These are phyloP conservation scores for Candida sp. DNA, from an alignment of 1,139 yeast genomes.

Conservation along the genomic window DNA sequence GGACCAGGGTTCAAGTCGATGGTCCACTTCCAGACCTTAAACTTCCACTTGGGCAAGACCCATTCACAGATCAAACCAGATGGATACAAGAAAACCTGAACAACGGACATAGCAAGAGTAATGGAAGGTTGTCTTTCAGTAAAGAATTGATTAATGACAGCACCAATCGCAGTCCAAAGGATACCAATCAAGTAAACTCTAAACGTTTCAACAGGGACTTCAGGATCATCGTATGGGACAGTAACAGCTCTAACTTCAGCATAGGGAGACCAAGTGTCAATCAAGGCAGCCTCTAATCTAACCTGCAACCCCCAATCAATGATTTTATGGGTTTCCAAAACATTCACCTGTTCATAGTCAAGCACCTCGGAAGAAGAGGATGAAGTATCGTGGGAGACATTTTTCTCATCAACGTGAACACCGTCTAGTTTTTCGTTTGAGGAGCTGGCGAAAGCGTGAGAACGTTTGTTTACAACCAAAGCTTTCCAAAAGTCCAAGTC, in stretches of 20 bases:
- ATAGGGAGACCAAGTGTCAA: constrained; percentile 61
- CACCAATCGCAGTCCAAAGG: constrained; percentile 54
- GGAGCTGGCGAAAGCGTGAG: neutral
- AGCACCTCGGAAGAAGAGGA: neutral
- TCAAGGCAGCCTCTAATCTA: constrained; percentile 47
- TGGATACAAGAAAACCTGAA: constrained; percentile 29
- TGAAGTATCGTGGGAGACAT: neutral
- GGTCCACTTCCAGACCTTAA: constrained; percentile 13
- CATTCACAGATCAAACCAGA: constrained; percentile 21
- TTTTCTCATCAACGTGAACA: neutral
- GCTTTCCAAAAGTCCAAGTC: constrained; percentile 10
- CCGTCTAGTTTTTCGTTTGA: neutral
- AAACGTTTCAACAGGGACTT: constrained; percentile 55
- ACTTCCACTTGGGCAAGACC: constrained; percentile 23
- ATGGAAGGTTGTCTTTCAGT: constrained; percentile 59
- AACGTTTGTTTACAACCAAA: constrained; percentile 1
- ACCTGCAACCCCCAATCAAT: constrained; percentile 31
- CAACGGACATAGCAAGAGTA: constrained; percentile 39
- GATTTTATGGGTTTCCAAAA: neutral
- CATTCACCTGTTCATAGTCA: neutral
- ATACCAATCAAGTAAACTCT: constrained; percentile 58
- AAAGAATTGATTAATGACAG: constrained; percentile 64
- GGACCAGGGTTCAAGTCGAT: constrained; percentile 32
- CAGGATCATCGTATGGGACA: constrained; percentile 56
- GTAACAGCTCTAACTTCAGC: constrained; percentile 68